Percentiles rank a stretch among this genome's conserved stretches.
Evolutionary conservation across 805 yeast genomes (phyloP).

Genomic region (Hanseniaspora lachancei): DNA sequence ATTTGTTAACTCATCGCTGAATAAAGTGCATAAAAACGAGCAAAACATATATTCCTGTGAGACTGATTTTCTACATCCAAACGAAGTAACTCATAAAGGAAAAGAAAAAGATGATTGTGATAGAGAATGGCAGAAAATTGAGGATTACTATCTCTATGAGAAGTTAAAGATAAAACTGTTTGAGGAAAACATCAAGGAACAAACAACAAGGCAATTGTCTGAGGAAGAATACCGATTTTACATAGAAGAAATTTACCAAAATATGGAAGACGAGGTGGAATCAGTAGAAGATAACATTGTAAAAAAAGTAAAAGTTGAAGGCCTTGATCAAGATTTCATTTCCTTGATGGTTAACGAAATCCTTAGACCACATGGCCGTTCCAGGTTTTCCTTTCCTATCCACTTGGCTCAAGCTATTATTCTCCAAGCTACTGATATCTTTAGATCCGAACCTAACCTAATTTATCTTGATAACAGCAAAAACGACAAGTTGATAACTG

Average conservation of each 20-base stretch:
- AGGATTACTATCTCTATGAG: conserved; percentile 18
- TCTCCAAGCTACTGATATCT: conserved; percentile 51
- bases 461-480: conserved; percentile 39
- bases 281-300: conserved; percentile 15
- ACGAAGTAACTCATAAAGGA: background rate
- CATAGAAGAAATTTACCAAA: background rate
- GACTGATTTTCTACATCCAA: conserved; percentile 4
- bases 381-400: conserved; percentile 66
- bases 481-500: conserved; percentile 38
- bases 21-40: background rate
- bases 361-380: conserved; percentile 29
- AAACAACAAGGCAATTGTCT: conserved; percentile 18
- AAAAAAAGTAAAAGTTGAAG: conserved; percentile 27
- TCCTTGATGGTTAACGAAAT: conserved; percentile 44
- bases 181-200: conserved; percentile 23
- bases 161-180: conserved; percentile 31
- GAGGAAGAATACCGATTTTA: background rate
- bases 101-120: background rate
- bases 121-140: background rate
- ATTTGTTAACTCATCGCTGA: background rate
- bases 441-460: conserved; percentile 56
- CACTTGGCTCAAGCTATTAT: conserved; percentile 73
- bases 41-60: background rate
- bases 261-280: background rate
- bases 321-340: conserved; percentile 43